Conservation (phyloP, 768 basidiomycete genomes). For the Rhizopogon roseolus region DNA sequence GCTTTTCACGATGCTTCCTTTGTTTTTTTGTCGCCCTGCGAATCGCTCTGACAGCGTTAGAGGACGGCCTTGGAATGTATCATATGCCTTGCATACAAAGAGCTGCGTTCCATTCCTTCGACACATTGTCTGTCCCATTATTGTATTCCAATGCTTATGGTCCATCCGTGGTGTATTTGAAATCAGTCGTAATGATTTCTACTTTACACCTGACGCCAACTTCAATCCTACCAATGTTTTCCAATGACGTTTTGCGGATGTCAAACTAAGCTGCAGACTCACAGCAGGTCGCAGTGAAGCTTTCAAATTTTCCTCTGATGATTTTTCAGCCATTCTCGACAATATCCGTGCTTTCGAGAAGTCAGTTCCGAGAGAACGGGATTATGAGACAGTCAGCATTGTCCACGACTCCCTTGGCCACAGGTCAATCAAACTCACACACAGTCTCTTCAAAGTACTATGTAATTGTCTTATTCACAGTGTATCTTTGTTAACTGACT, state of each 20-base stretch:
- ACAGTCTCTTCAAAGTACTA: slow-evolving; percentile 1
- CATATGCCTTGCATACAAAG: no score
- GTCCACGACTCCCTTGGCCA: not conserved
- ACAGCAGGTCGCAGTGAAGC: not conserved
- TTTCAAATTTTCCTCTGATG: not conserved
- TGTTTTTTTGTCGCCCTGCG: no score
- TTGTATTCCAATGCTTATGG: no score
- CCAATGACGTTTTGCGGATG: not conserved
- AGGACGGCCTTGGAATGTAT: no score
- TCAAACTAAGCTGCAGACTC: not conserved
- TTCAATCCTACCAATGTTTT: slow-evolving; percentile 1
- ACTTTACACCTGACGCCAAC: no score
- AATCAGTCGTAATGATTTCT: no score
- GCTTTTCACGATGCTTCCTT: no score
- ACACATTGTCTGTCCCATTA: no score
- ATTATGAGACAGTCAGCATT: not conserved
- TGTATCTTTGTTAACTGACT: no score
- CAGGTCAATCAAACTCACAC: not conserved
- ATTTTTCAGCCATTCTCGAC: not conserved
- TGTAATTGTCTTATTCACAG: not conserved
- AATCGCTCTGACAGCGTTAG: no score
- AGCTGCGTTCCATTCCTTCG: no score
- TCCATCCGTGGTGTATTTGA: no score
- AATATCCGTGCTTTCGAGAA: not conserved
- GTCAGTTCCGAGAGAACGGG: not conserved